Evolutionary conservation across 208 protist genomes (phyloP).

Genomic region (Tritrichomonas foetus): DNA sequence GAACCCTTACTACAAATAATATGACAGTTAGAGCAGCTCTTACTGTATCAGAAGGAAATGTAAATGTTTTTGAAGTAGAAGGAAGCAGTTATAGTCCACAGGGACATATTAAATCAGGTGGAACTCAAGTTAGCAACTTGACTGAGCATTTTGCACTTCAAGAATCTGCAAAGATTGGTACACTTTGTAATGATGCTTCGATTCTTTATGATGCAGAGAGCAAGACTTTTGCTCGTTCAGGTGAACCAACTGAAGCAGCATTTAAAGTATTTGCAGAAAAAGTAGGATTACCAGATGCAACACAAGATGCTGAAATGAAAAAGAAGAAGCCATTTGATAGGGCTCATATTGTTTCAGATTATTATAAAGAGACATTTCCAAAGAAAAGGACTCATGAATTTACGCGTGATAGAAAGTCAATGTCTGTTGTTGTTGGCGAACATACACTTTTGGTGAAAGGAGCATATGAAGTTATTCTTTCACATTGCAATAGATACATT

Average conservation of each 20-base stretch:
- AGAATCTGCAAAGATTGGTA: constrained; percentile 30
- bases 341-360: background rate
- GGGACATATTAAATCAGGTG: background rate
- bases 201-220: constrained; percentile 40
- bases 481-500: constrained; percentile 31
- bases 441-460: constrained; percentile 44
- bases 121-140: background rate
- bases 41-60: background rate
- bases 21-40: constrained; percentile 75
- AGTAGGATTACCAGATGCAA: constrained; percentile 51
- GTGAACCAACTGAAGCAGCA: constrained; percentile 57
- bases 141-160: background rate
- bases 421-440: constrained; percentile 67
- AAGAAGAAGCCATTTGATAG: constrained; percentile 44
- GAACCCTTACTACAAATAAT: constrained; percentile 94
- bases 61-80: background rate
- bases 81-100: background rate
- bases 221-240: background rate
- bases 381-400: constrained; percentile 67
- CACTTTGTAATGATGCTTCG: constrained; percentile 44
- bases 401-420: constrained; percentile 80
- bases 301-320: constrained; percentile 60
- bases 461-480: constrained; percentile 45
- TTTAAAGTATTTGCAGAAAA: constrained; percentile 59
- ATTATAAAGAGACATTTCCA: background rate